phyloP scores from a whole-genome alignment of 208 protist species.

The Leptomonas pyrrhocoris region DNA sequence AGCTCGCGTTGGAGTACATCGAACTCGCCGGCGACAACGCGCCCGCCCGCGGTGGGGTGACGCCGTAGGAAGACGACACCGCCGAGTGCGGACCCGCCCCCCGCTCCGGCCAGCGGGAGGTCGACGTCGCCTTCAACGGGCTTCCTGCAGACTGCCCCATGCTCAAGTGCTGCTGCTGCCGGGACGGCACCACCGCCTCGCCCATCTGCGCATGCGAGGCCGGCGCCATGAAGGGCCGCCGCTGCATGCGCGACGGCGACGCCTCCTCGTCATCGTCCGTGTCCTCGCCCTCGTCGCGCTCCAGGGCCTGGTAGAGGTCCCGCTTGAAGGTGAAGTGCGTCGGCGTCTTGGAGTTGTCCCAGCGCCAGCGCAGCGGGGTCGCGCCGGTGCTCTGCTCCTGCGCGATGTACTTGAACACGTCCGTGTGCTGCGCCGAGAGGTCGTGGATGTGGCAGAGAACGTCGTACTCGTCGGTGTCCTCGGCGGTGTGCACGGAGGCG shows the following conservation, averaged over 20 bases:
- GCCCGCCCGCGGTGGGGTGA: background rate
- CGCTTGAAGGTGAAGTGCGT: slow-evolving; percentile 51
- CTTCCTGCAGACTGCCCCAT: background rate
- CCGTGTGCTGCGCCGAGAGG: slow-evolving; percentile 29
- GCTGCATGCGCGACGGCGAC: slow-evolving; percentile 17
- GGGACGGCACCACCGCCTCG: slow-evolving; percentile 23
- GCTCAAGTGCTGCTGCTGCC: slow-evolving; percentile 33
- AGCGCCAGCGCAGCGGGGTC: slow-evolving; percentile 42
- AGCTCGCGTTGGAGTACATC: slow-evolving; percentile 30
- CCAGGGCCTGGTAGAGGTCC: slow-evolving; percentile 38
- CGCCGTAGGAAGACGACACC: slow-evolving; percentile 6
- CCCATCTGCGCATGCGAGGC: slow-evolving; percentile 25
- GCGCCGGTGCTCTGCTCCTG: slow-evolving; percentile 32
- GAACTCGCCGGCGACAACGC: background rate
- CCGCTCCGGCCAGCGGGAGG: slow-evolving; percentile 5
- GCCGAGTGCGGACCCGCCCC: background rate
- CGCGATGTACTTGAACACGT: slow-evolving; percentile 50
- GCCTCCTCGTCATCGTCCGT: slow-evolving; percentile 39
- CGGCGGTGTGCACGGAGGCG: slow-evolving; percentile 20
- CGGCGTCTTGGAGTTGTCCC: slow-evolving; percentile 53
- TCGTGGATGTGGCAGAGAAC: slow-evolving; percentile 40
- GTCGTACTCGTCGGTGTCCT: slow-evolving; percentile 43
- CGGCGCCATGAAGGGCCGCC: slow-evolving; percentile 5
- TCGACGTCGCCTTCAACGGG: background rate
- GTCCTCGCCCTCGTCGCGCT: slow-evolving; percentile 43